phyloP scores from a whole-genome alignment of 192 early-diverging fungal species.

The Coemansia sp. region DNA sequence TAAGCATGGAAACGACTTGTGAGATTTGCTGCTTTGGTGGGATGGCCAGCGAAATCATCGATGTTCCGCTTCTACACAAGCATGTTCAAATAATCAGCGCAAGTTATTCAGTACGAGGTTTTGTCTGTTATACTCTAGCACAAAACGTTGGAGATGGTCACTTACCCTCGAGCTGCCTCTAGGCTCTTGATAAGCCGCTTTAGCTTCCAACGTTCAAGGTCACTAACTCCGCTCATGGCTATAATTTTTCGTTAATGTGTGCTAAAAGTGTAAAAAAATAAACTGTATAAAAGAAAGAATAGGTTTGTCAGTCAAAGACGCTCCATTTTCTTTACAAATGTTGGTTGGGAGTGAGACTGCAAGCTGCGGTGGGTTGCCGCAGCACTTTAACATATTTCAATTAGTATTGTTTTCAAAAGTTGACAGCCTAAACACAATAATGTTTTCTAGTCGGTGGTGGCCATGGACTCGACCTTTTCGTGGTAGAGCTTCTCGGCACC shows the following conservation, averaged over 20 bases:
- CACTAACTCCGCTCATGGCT: conserved; percentile 6
- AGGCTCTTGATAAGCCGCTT: conserved; percentile 93
- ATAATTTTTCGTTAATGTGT: not conserved
- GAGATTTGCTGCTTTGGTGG: conserved; percentile 87
- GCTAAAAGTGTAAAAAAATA: not conserved
- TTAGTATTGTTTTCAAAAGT: not conserved
- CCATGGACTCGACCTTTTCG: conserved; percentile 71
- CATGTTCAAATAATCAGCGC: not conserved
- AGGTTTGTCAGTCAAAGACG: not conserved
- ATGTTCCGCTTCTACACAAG: conserved; percentile 79
- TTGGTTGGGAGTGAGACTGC: not conserved
- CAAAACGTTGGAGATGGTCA: not conserved
- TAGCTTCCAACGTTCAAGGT: conserved; percentile 87
- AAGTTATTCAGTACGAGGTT: not conserved
- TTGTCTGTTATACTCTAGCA: not conserved
- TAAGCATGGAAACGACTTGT: conserved; percentile 78
- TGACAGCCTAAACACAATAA: not conserved
- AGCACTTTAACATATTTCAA: not conserved
- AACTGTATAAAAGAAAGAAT: not conserved
- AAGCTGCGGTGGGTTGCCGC: not conserved
- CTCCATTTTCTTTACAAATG: not conserved
- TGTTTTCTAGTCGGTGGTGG: conserved; percentile 32
- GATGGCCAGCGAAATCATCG: conserved; percentile 95
- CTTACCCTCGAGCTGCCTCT: conserved; percentile 79
- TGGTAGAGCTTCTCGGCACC: conserved; percentile 82